Evolutionary conservation across 2,329 filamentous ascomycete genomes (phyloP), one percentile per base, ranked within the genome.

Genomic region (Hirsutella thompsonii): DNA sequence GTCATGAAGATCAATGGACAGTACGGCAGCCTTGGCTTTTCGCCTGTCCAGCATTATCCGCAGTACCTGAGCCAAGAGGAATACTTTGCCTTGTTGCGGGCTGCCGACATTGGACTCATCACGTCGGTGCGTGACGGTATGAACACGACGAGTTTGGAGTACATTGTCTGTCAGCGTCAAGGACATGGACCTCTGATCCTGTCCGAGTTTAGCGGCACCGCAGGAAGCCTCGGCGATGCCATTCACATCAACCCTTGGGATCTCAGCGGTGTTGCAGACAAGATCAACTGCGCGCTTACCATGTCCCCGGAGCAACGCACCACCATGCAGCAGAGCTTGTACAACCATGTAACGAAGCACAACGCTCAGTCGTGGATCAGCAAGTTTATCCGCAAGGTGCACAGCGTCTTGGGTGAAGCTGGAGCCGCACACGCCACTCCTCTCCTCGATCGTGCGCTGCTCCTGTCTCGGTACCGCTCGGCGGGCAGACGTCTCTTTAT

Each of bases 241-340:
- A 88, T 94, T 46, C 87, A 94, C 61, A 94, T 96, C 68, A 96
- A 96, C 63, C 90, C 90, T 1, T 96, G 89, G 87, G 88, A 95
- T 57, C 72, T 90, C 41, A 78, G 74, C 20, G 85, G 84, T 29
- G 89, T 94, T 13, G 89, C 89, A 4, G 76, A 81, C 40, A 79
- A 87, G 48, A 89, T 96, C 57, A 76, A 94, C 54, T 66, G 78
- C 40, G 90, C 88, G 4, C 70, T 96, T 44, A 81, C 74, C 20
- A 90, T 94, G 83, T 9, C n/a, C 9, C 33, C 21, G 11, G 39
- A 40, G 14, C 20, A 26, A 3, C 32, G 39, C 32, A 18, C 32
- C n/a, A 64, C 70, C 19, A 83, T 87, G 66, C 86, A 94, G 55
- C 58, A 69, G 37, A 78, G 76, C 48, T 74, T 95, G 9, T 93